Percentiles rank a stretch among this genome's conserved stretches.
phyloP scores from a whole-genome alignment of 208 protist genomes.

The Herpetomonas tarakana region DNA sequence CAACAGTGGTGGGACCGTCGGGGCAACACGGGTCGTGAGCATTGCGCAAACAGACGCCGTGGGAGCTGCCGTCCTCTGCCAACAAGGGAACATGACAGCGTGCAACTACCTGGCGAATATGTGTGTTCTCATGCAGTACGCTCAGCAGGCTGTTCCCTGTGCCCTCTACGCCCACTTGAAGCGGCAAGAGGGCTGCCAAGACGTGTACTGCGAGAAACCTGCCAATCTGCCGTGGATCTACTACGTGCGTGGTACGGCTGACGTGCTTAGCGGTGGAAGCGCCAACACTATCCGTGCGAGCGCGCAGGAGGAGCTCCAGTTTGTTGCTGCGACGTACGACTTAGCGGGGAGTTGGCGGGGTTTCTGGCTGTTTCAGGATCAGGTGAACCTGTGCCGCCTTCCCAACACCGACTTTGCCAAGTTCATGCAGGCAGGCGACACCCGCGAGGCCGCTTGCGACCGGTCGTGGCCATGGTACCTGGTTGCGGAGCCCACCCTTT shows the following conservation, averaged over 20 bases:
- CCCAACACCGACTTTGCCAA: constrained; percentile 20
- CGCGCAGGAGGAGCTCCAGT: constrained; percentile 29
- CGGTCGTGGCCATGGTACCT: constrained; percentile 41
- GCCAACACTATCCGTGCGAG: constrained; percentile 3
- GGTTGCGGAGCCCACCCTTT: constrained; percentile 24
- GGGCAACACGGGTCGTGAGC: constrained; percentile 10
- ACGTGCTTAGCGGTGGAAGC: constrained; percentile 24
- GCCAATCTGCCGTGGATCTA: constrained; percentile 56
- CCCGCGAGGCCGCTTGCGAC: constrained; percentile 28
- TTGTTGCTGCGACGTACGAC: constrained; percentile 57
- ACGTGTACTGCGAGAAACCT: constrained; percentile 24
- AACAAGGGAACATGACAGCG: constrained; percentile 30
- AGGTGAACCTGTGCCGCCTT: constrained; percentile 62
- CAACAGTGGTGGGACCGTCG: constrained; percentile 20
- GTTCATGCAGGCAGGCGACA: constrained; percentile 54
- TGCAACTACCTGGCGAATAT: constrained; percentile 76
- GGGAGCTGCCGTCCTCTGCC: constrained; percentile 45
- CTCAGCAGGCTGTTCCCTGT: constrained; percentile 41
- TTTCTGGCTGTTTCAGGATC: constrained; percentile 25
- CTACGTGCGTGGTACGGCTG: constrained; percentile 40
- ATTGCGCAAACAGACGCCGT: constrained; percentile 26
- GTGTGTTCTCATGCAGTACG: constrained; percentile 69
- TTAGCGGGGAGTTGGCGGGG: constrained; percentile 57
- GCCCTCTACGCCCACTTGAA: constrained; percentile 50
- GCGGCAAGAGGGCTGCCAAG: constrained; percentile 15